Base-by-base conservation (phyloP, 2,329 filamentous ascomycete species). In the Huntiella omanensis region DNA sequence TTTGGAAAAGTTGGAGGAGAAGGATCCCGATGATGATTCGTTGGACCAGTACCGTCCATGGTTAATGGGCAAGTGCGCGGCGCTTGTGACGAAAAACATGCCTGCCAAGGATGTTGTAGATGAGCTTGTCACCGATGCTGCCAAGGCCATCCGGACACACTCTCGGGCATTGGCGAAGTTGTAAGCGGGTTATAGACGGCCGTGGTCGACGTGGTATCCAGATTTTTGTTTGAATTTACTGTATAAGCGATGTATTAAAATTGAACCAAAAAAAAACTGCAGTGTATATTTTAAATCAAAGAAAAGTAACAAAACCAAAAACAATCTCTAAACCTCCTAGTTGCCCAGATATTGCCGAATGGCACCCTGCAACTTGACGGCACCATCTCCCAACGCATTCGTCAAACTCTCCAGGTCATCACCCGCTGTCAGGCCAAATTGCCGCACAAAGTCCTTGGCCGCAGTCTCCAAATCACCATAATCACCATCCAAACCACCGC, bases 61-160 rank as follows among this genome's bases (percentile, higher is more conserved):
- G 70, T 66, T 95, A 55, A 98, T 98, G 91, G 91, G 91, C 62
- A 92, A 96, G 73, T 88, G 83, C 51, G 83, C 91, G 34, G 88
- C 91, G 22, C 84, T 95, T 32, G 83, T 91, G 48, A 91, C 88
- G 58, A 86, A 96, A 67, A 82, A 80, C 70, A 92, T 92, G 77
- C 68, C 73, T 35, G 91, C 91, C 51, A 92, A 87, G 73, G 83
- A 64, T 13, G 88, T 98, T 51, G 80, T 98, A 35, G 91, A 98
- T 58, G 91, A 98, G 68, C 81, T 98, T 56, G 83, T 98, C 52
- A 64, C 67, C 45, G 87, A 92, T 58, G 91, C 87, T 36, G 77
- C 83, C 49, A 69, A 68, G 51, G 74, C 71, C 62, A 61, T 94
- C 55, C 68, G 78, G 59, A 73, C 70, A 57, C 82, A 81, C 52